Base-by-base conservation (phyloP, 352 stramenopile species). In the Aphanomyces stellatus region DNA sequence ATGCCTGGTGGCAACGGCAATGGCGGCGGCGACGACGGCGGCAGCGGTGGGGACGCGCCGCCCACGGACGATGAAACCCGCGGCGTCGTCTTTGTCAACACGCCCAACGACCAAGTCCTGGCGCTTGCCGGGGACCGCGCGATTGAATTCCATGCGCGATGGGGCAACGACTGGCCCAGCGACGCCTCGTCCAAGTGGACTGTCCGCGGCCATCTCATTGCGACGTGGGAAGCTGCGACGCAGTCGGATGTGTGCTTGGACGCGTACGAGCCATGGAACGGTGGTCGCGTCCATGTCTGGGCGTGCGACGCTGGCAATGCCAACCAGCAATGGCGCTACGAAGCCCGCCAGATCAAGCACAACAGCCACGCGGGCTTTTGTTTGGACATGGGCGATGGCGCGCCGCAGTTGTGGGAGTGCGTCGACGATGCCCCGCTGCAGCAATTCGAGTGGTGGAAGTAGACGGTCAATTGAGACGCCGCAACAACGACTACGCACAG, bases 251-350 rank as follows among this genome's bases (percentile, higher is more conserved):
- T 57, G 33, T 67, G 60, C 60, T 28, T 67, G 30, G 60, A 67
- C n/a, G 40, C 60, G 22, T 67, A 49, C 69, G 78, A 90, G 65
- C 71, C 41, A 11, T 76, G 68, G 75, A 57, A 81, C 19, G 79
- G 78, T 33, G 81, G 77, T n/a, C 69, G 68, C 31, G 78, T 90
- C 40, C 81, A 88, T 72, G 74, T 75, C 33, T 90, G 80, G 62
- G 25, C 37, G 13, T 90, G 81, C 69, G 78, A 86, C 24, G 63
- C 70, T 8, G 56, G 53, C 15, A 81, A 90, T 53, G 53, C 19
- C 40, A 90, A 90, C 70, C 79, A 90, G 69, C 71, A 74, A 28
- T 88, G 81, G 81, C 74, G n/a, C 35, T 87, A 81, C 53, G 71
- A 87, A 66, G 62, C 66, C 41, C 64, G 78, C 17, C 72, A 79